A percentile compares a stretch with the other conserved stretches of the same genome.
These are phyloP conservation scores for Hyphopichia wangnamkhiaoensis DNA, from an alignment of 1,139 yeast species.

Conservation along the genomic window DNA sequence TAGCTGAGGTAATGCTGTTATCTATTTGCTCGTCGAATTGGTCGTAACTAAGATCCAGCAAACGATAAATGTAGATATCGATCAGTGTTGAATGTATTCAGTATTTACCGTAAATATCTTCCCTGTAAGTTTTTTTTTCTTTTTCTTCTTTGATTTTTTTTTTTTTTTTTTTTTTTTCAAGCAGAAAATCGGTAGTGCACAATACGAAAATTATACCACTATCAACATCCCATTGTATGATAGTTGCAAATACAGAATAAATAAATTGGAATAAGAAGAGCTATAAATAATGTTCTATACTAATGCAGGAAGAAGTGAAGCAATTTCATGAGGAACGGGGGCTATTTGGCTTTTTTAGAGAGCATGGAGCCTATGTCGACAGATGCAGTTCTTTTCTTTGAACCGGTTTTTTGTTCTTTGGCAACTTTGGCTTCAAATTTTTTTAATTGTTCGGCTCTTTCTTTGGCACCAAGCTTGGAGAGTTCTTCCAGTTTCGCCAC, in stretches of 20 bases:
- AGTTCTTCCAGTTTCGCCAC: constrained; percentile 49
- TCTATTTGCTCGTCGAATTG: not conserved
- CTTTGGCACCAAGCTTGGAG: constrained; percentile 56
- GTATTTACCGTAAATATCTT: no score
- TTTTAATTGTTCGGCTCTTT: constrained; percentile 52
- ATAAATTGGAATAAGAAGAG: no score
- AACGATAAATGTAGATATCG: no score
- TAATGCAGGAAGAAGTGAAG: not conserved
- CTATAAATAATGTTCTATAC: no score
- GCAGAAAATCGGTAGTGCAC: no score
- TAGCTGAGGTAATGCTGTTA: not conserved
- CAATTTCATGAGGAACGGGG: not conserved
- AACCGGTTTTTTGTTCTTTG: constrained; percentile 13
- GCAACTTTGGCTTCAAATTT: constrained; percentile 38
- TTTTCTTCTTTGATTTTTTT: not conserved
- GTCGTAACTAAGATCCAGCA: no score
- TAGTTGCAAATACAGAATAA: no score
- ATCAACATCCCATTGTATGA: no score
- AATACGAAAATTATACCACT: no score
- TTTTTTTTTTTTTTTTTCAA: constrained; percentile 2
- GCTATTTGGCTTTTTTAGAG: not conserved
- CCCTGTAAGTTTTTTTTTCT: constrained; percentile 3
- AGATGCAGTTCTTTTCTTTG: constrained; percentile 13
- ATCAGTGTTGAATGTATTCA: no score
- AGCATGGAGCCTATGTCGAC: constrained; percentile 24